These are phyloP conservation scores for Ganoderma lingzhi DNA, from an alignment of 1,284 basidiomycete genomes.

Conservation along the genomic window DNA sequence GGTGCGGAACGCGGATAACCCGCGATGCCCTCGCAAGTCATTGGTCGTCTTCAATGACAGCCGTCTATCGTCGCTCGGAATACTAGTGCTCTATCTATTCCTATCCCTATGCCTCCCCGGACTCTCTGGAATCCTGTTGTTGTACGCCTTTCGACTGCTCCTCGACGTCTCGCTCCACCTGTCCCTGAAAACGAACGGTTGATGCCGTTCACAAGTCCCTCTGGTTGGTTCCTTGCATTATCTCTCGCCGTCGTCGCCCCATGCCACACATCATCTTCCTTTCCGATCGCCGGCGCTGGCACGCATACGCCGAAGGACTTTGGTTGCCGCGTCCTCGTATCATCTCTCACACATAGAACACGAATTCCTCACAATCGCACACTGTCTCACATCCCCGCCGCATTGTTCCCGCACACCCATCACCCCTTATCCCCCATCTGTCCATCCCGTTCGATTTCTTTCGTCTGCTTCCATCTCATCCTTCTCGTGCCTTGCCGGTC, in stretches of 20 bases:
- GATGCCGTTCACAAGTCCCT: constrained; percentile 11
- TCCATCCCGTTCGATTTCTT: neutral
- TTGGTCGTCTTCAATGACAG: neutral
- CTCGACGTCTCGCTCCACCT: constrained; percentile 1
- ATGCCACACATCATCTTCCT: neutral
- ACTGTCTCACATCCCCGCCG: neutral
- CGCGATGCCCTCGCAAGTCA: constrained; percentile 1
- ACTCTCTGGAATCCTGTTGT: constrained; percentile 29
- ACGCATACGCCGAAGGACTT: constrained; percentile 29
- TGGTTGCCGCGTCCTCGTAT: constrained; percentile 23
- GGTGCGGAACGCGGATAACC: constrained; percentile 4
- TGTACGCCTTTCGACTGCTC: constrained; percentile 15
- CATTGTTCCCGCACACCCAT: constrained; percentile 6
- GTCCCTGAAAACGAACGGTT: constrained; percentile 26
- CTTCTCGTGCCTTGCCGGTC: constrained; percentile 4
- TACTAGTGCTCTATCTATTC: constrained; percentile 27
- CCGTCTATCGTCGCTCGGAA: neutral
- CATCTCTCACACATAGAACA: constrained; percentile 5
- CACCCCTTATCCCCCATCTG: neutral
- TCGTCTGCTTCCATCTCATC: neutral
- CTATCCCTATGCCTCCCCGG: constrained; percentile 11
- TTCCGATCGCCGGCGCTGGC: constrained; percentile 22
- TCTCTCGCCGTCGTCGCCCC: neutral
- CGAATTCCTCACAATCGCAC: constrained; percentile 3
- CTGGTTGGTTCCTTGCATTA: constrained; percentile 5